Base-by-base conservation (phyloP, 306 rosid genomes). In the Rosa chinensis region DNA sequence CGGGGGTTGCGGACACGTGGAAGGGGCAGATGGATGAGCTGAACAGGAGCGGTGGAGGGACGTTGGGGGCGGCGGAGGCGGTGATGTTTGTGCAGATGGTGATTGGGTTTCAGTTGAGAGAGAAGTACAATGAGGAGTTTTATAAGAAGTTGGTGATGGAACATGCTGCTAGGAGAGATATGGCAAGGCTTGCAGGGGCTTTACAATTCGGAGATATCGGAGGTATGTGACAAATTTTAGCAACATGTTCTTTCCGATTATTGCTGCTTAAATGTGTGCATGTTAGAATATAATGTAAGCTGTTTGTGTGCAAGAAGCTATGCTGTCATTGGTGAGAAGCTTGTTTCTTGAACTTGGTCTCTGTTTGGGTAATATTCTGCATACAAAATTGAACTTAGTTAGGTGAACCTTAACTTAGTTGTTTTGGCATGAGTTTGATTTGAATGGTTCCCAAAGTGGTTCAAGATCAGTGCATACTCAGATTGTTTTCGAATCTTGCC, bases 51-150 rank as follows among this genome's bases (percentile, higher is more conserved):
- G 75, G 84, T 25, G 84, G 79, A 17, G 77, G 82, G 42, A 44
- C 84, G 28, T 47, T 83, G 42, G 93, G 91, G 74, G 92, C 93
- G 0, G 97, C 97, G 3, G 97, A 92, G 77, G 91, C 87, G 0
- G 96, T 90, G 52, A 90, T 88, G 95, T 91, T 92, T 84, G 73
- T 92, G 84, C 97, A 92, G 84, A 84, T 89, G 86, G 93, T 92
- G 61, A 84, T 87, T 14, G 90, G 93, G 25, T 90, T 92, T 39
- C 79, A 85, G 49, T 72, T 92, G 66, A 75, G 77, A 40, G 71
- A 68, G 6, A 86, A 78, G 80, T 86, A 89, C 0, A 82, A 77
- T 58, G 87, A 88, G 14, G 87, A 82, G 77, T 90, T 89, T 78
- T 59, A 90, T 83, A 89, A 84, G 80, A 90, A 86, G 83, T 76